Percentiles rank a stretch among this genome's conserved stretches.
These are phyloP conservation scores for Tetracladium setigerum DNA, from an alignment of 495 filamentous ascomycete species.

Conservation along the genomic window DNA sequence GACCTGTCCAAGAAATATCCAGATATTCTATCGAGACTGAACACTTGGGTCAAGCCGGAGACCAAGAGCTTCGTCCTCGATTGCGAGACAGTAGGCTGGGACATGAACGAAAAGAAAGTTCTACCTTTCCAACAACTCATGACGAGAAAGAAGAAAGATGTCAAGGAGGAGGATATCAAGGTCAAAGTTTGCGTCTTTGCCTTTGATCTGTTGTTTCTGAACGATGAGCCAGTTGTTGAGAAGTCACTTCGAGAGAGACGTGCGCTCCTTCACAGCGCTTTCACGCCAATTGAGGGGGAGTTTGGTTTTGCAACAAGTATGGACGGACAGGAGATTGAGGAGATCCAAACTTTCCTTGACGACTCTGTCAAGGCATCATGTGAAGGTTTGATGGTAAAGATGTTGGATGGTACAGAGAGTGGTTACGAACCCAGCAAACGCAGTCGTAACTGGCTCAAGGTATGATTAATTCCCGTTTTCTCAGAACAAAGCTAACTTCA, in stretches of 20 bases:
- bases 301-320: slow-evolving; percentile 85
- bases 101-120: slow-evolving; percentile 83
- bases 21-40: slow-evolving; percentile 81
- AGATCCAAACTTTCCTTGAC: slow-evolving; percentile 86
- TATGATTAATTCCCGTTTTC: slow-evolving; percentile 25
- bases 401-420: slow-evolving; percentile 86
- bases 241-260: slow-evolving; percentile 82
- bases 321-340: slow-evolving; percentile 82
- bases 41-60: slow-evolving; percentile 79
- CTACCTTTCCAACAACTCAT: slow-evolving; percentile 95
- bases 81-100: slow-evolving; percentile 98
- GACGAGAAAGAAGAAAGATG: slow-evolving; percentile 96
- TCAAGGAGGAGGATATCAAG: slow-evolving; percentile 94
- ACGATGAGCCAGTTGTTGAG: slow-evolving; percentile 84
- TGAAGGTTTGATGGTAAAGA: slow-evolving; percentile 98
- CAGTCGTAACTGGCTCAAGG: slow-evolving; percentile 96
- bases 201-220: slow-evolving; percentile 90
- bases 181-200: slow-evolving; percentile 97
- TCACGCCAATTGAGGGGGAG: slow-evolving; percentile 73
- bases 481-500: slow-evolving; percentile 3
- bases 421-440: slow-evolving; percentile 93
- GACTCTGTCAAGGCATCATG: slow-evolving; percentile 91
- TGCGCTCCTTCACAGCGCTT: slow-evolving; percentile 65
- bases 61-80: slow-evolving; percentile 94
- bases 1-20: slow-evolving; percentile 97